A percentile compares a stretch with the other conserved stretches of the same genome.
Conservation (phyloP, 176 grass and related monocot species). For the Triticum dicoccoides region DNA sequence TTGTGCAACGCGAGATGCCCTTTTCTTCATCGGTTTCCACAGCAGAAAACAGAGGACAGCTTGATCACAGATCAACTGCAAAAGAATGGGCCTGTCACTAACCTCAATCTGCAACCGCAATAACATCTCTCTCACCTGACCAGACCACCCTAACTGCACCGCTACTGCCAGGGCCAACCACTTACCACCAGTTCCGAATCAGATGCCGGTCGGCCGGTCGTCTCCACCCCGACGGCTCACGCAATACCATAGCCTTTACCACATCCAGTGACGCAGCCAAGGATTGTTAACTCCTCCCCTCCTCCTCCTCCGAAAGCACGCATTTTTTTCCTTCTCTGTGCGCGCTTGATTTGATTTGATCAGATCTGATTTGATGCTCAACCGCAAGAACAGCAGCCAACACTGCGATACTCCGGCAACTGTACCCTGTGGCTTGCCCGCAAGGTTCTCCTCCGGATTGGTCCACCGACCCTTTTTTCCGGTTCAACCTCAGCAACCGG, state of each 20-base stretch:
- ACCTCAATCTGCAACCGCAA: not conserved
- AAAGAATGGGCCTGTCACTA: not conserved
- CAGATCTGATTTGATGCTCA: not conserved
- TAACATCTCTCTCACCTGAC: not conserved
- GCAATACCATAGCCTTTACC: not conserved
- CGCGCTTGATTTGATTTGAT: not conserved
- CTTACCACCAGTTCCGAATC: not conserved
- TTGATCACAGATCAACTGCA: too few species aligned
- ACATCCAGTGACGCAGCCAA: not conserved
- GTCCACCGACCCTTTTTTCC: not conserved
- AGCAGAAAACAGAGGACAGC: too few species aligned
- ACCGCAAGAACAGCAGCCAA: not conserved
- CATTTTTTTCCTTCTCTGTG: too few species aligned
- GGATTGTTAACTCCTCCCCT: not conserved
- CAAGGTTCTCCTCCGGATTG: not conserved
- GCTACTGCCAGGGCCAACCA: not conserved
- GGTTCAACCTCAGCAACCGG: slow-evolving; percentile 24
- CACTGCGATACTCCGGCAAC: not conserved
- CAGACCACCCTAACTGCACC: not conserved
- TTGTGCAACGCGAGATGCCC: not conserved
- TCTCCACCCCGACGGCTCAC: not conserved
- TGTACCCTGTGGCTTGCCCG: not conserved
- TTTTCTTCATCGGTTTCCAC: not conserved
- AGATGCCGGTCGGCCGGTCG: not conserved
- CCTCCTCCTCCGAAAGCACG: not conserved